phyloP scores from a whole-genome alignment of 495 filamentous ascomycete genomes.

The Pyrenula aspistea region DNA sequence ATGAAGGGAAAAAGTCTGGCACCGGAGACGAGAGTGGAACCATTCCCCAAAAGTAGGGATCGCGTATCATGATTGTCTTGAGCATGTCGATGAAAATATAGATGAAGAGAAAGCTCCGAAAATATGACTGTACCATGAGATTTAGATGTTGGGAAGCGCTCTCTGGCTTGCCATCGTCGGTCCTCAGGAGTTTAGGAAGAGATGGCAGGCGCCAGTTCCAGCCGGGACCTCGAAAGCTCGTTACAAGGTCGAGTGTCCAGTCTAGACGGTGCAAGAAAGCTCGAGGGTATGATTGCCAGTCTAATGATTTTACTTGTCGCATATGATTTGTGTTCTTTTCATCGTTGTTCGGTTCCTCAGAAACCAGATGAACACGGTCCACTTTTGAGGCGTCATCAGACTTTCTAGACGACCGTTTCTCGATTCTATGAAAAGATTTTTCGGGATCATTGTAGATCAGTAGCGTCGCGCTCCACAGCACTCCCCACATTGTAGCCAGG shows the following conservation, averaged over 20 bases:
- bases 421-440: conserved; percentile 53
- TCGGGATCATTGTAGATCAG: conserved; percentile 56
- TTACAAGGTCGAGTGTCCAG: conserved; percentile 59
- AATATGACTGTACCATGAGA: conserved; percentile 36
- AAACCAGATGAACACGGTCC: not conserved
- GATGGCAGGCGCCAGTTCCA: conserved; percentile 63
- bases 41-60: conserved; percentile 59
- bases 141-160: not conserved
- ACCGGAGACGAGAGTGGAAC: conserved; percentile 24
- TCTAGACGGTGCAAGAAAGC: conserved; percentile 49
- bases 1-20: conserved; percentile 21
- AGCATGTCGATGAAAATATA: conserved; percentile 57
- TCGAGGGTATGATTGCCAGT: conserved; percentile 65
- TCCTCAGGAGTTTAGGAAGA: conserved; percentile 22
- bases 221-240: conserved; percentile 59
- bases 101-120: conserved; percentile 27
- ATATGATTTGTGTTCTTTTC: not conserved
- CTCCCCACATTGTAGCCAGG: conserved; percentile 49
- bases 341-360: not conserved
- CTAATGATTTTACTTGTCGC: conserved; percentile 11
- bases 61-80: conserved; percentile 52
- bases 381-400: not conserved
- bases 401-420: conserved; percentile 21
- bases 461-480: conserved; percentile 50
- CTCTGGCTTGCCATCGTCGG: not conserved